phyloP scores from a whole-genome alignment of 2,329 filamentous ascomycete species.

The Myotisia sp. region DNA sequence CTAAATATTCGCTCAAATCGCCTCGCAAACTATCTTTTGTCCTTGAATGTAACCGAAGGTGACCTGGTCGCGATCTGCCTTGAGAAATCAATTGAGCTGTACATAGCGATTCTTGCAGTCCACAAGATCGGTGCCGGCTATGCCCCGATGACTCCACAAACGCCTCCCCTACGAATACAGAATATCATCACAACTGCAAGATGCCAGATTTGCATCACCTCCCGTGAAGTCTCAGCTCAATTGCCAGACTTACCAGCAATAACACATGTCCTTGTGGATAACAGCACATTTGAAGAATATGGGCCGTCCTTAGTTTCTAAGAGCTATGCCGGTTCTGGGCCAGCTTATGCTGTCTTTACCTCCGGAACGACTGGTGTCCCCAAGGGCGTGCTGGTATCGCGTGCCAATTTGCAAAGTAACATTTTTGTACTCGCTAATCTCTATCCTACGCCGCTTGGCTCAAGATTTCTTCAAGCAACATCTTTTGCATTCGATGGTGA shows the following conservation, averaged over 20 bases:
- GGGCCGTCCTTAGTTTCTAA: background rate
- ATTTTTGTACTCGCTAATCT: slow-evolving; percentile 50
- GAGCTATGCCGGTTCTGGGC: slow-evolving; percentile 25
- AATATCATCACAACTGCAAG: slow-evolving; percentile 49
- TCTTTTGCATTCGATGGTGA: slow-evolving; percentile 64
- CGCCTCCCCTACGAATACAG: slow-evolving; percentile 46
- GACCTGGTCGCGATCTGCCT: slow-evolving; percentile 59
- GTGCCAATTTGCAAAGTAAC: slow-evolving; percentile 62
- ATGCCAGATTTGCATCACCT: slow-evolving; percentile 35
- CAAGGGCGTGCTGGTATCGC: slow-evolving; percentile 66
- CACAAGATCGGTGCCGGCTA: slow-evolving; percentile 66
- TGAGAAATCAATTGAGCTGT: slow-evolving; percentile 61
- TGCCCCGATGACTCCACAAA: slow-evolving; percentile 62
- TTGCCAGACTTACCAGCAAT: slow-evolving; percentile 1
- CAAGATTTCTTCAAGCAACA: slow-evolving; percentile 64
- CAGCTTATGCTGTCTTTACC: slow-evolving; percentile 70
- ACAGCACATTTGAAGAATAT: slow-evolving; percentile 2
- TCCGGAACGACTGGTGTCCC: slow-evolving; percentile 69
- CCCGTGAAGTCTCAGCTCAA: slow-evolving; percentile 6
- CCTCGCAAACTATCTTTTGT: slow-evolving; percentile 44
- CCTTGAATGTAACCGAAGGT: slow-evolving; percentile 35
- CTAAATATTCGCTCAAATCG: slow-evolving; percentile 52
- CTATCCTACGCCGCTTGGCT: slow-evolving; percentile 44
- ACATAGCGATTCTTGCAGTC: slow-evolving; percentile 58
- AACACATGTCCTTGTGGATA: background rate